These are phyloP conservation scores for Blastocystis sp. DNA, from an alignment of 352 stramenopile genomes.

Conservation along the genomic window DNA sequence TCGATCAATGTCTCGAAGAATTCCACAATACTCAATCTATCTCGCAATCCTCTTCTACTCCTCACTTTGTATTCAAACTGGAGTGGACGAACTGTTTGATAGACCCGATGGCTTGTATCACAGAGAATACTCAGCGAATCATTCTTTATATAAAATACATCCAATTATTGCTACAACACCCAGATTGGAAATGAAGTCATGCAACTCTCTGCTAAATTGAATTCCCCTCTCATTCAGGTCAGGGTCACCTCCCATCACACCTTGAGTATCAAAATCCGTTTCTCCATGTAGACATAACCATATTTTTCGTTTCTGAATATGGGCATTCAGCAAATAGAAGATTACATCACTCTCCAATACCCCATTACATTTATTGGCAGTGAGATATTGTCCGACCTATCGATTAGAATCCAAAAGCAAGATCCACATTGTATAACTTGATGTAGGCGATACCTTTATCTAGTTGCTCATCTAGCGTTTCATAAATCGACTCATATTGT, in stretches of 20 bases:
- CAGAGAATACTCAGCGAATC: conserved; percentile 54
- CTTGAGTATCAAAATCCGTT: conserved; percentile 73
- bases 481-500: conserved; percentile 70
- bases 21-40: conserved; percentile 71
- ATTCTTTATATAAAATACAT: not conserved
- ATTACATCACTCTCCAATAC: conserved; percentile 67
- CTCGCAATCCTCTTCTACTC: not conserved
- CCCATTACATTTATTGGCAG: conserved; percentile 65
- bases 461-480: conserved; percentile 79
- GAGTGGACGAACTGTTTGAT: conserved; percentile 42
- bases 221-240: conserved; percentile 77
- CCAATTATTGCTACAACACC: conserved; percentile 66
- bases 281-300: conserved; percentile 79
- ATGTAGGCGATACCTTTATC: conserved; percentile 78
- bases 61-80: conserved; percentile 63
- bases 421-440: conserved; percentile 78
- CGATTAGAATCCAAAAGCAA: not conserved
- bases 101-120: conserved; percentile 46
- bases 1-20: conserved; percentile 81
- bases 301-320: conserved; percentile 78
- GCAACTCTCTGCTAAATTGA: conserved; percentile 74
- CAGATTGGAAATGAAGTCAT: conserved; percentile 76
- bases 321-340: conserved; percentile 76
- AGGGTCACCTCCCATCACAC: conserved; percentile 68
- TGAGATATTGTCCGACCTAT: conserved; percentile 64